These are phyloP conservation scores for Monosporascus sp. DNA, from an alignment of 2,329 filamentous ascomycete genomes.

Conservation along the genomic window DNA sequence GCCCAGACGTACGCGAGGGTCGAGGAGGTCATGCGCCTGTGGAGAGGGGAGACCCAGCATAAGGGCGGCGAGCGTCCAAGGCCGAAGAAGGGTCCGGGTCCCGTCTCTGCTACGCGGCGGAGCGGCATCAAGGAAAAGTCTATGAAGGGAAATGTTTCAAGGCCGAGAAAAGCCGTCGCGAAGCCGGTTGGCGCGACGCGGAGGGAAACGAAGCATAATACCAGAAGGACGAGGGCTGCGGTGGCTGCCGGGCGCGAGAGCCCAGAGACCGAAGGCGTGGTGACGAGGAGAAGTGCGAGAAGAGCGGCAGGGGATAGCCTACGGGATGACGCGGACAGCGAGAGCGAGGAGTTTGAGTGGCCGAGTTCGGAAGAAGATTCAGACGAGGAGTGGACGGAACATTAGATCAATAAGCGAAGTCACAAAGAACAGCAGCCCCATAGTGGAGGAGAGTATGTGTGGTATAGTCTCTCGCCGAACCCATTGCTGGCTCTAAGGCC, in stretches of 20 bases:
- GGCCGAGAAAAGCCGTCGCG: neutral
- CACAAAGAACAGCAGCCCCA: no score
- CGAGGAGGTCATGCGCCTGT: slow-evolving; percentile 4
- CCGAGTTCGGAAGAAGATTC: neutral
- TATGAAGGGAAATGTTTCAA: neutral
- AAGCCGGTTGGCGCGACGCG: neutral
- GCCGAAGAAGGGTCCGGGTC: neutral
- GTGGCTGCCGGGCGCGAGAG: neutral
- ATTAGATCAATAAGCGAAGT: no score
- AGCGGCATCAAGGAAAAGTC: neutral
- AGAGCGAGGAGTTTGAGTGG: neutral
- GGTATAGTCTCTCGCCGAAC: no score
- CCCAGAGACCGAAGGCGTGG: neutral
- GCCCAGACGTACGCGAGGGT: neutral
- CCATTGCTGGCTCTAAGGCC: no score
- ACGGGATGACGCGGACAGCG: neutral
- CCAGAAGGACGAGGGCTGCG: neutral
- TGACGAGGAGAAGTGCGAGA: neutral
- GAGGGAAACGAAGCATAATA: neutral
- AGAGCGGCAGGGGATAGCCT: neutral
- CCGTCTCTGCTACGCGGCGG: neutral
- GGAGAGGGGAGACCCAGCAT: slow-evolving; percentile 2
- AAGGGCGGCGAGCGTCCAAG: neutral
- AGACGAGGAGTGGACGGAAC: neutral
- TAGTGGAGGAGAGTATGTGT: no score